Evolutionary conservation across 768 basidiomycete genomes (phyloP).

Genomic region (Pulveroboletus sp.): DNA sequence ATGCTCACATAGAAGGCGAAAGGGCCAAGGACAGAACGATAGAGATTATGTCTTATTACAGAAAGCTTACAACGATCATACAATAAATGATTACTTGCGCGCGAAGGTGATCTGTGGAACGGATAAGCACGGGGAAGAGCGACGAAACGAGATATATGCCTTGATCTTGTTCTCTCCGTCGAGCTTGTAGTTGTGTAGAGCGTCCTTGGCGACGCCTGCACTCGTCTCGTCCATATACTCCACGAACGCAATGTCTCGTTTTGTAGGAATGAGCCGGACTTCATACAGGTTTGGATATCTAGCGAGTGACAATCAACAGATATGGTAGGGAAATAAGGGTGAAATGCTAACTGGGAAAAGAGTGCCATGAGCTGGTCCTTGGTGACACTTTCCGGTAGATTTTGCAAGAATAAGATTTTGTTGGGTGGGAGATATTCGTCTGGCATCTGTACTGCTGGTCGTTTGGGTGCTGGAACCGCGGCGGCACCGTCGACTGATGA

Average conservation of each 20-base stretch:
- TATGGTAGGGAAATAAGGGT: neutral
- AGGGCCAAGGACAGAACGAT: constrained; percentile 11
- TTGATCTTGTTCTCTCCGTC: constrained; percentile 99
- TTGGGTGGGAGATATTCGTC: constrained; percentile 99
- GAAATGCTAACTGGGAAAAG: constrained; percentile 75
- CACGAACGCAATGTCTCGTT: constrained; percentile 97
- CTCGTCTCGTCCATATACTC: constrained; percentile 93
- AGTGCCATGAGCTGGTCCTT: constrained; percentile 88
- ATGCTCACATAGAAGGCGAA: constrained; percentile 17
- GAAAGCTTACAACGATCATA: constrained; percentile 26
- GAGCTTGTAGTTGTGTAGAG: constrained; percentile 94
- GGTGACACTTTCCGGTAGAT: constrained; percentile 87
- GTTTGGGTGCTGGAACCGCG: constrained; percentile 61
- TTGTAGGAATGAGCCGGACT: constrained; percentile 97
- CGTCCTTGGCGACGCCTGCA: constrained; percentile 89
- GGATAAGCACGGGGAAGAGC: constrained; percentile 1
- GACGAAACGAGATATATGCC: constrained; percentile 38
- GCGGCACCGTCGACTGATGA: constrained; percentile 62
- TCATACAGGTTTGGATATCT: constrained; percentile 96
- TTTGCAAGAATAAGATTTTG: constrained; percentile 98
- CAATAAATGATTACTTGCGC: constrained; percentile 50
- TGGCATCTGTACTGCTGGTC: constrained; percentile 92
- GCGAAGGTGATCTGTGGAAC: constrained; percentile 62
- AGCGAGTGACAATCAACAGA: constrained; percentile 1
- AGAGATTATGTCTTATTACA: constrained; percentile 29